A percentile compares a stretch with the other conserved stretches of the same genome.
Conservation (phyloP, 495 filamentous ascomycete species). For the Cryomyces minteri region DNA sequence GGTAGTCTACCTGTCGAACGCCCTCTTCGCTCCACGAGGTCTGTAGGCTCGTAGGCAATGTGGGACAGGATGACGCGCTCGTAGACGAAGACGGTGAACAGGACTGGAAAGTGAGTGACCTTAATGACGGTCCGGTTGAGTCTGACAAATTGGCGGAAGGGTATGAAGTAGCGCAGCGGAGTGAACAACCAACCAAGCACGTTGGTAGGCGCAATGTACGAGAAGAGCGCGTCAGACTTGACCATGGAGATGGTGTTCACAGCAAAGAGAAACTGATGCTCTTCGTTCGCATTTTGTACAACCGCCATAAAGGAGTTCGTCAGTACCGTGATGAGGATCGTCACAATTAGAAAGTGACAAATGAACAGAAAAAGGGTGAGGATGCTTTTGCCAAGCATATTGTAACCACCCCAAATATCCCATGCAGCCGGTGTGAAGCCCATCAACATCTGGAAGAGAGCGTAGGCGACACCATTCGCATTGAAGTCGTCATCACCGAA, state of each 20-base stretch:
- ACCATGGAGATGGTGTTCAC: slow-evolving; percentile 94
- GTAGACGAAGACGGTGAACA: slow-evolving; percentile 72
- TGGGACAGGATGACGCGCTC: slow-evolving; percentile 57
- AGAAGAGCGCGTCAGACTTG: slow-evolving; percentile 85
- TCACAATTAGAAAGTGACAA: slow-evolving; percentile 86
- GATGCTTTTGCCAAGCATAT: slow-evolving; percentile 52
- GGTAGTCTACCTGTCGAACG: slow-evolving; percentile 10
- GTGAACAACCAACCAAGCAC: slow-evolving; percentile 73
- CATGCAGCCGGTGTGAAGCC: slow-evolving; percentile 67
- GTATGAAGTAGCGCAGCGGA: slow-evolving; percentile 58
- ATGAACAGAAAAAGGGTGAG: slow-evolving; percentile 75
- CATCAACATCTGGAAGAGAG: slow-evolving; percentile 85
- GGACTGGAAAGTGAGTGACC: slow-evolving; percentile 67
- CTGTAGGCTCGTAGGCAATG: slow-evolving; percentile 54
- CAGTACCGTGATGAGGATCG: slow-evolving; percentile 79
- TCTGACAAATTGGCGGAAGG: slow-evolving; percentile 59
- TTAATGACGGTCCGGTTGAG: slow-evolving; percentile 81
- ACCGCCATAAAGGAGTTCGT: slow-evolving; percentile 91
- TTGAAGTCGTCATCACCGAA: slow-evolving; percentile 44
- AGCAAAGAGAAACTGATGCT: slow-evolving; percentile 87
- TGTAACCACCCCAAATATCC: slow-evolving; percentile 59
- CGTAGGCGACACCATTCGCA: slow-evolving; percentile 56
- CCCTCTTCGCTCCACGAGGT: slow-evolving; percentile 46
- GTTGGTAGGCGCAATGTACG: slow-evolving; percentile 77
- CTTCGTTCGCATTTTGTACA: slow-evolving; percentile 77